Evolutionary conservation across 2,329 filamentous ascomycete genomes (phyloP).

Genomic region (Albifimbria verrucaria): DNA sequence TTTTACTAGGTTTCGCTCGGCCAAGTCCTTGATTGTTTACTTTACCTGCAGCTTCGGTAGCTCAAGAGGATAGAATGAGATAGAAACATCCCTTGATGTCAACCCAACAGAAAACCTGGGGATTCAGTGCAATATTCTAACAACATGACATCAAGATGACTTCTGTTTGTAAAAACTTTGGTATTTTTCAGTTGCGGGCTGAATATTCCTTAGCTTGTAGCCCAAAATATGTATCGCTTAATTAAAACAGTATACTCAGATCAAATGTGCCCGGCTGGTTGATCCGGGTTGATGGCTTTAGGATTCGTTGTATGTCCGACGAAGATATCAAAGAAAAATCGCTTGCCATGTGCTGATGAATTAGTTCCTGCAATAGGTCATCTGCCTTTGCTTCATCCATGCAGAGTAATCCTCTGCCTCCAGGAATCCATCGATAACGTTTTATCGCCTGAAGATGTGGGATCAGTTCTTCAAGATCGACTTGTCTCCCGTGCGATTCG

Average conservation of each 20-base stretch:
- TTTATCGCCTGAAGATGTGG: not conserved
- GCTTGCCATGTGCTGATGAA: not conserved
- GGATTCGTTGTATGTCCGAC: not conserved
- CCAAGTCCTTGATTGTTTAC: no score
- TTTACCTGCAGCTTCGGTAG: no score
- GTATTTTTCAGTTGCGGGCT: no score
- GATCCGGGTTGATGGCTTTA: not conserved
- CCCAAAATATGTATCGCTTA: no score
- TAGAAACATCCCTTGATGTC: no score
- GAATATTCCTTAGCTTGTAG: no score
- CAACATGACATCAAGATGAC: no score
- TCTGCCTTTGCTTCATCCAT: not conserved
- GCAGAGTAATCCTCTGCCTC: not conserved
- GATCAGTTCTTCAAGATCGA: not conserved
- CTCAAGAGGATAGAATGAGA: no score
- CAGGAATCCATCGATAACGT: not conserved
- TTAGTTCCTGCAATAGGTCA: not conserved
- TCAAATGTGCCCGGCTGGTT: not conserved
- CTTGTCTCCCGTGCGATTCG: not conserved
- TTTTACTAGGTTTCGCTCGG: no score
- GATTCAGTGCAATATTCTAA: no score
- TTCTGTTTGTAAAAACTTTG: no score
- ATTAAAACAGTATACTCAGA: not conserved
- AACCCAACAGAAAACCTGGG: no score
- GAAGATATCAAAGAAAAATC: not conserved